Conservation (phyloP, 257 asterid genomes). For the Anisodus acutangulus region DNA sequence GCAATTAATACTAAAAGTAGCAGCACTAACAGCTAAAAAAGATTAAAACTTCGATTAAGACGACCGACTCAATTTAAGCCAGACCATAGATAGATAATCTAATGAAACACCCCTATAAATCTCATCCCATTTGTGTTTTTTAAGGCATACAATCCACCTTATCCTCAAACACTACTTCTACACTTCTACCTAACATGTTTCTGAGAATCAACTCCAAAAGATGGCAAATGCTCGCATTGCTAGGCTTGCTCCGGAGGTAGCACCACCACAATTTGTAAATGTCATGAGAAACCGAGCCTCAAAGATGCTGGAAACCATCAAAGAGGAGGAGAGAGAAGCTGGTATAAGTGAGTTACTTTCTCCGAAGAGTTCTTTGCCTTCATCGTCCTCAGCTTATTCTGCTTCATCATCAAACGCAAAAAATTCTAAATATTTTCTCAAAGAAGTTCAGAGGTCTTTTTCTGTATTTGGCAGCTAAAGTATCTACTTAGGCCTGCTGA, state of each 20-base stretch:
- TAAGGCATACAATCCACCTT: constrained; percentile 21
- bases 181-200: not conserved
- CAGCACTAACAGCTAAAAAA: constrained; percentile 52
- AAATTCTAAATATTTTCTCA: constrained; percentile 26
- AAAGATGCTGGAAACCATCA: constrained; percentile 67
- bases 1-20: constrained; percentile 48
- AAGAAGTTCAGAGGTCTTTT: constrained; percentile 34
- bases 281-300: constrained; percentile 59
- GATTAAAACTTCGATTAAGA: constrained; percentile 35
- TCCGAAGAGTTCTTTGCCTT: not conserved
- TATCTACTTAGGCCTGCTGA: not conserved
- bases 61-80: constrained; percentile 35
- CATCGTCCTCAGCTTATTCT: not conserved
- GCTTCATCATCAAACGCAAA: constrained; percentile 21
- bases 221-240: constrained; percentile 71
- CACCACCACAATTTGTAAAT: constrained; percentile 68
- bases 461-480: constrained; percentile 32
- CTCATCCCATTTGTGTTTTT: not conserved
- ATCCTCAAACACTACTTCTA: not conserved
- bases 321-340: constrained; percentile 68
- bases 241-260: constrained; percentile 62
- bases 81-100: constrained; percentile 19
- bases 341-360: constrained; percentile 26
- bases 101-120: constrained; percentile 44
- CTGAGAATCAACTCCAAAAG: not conserved